Evolutionary conservation across 139 green algal genomes (phyloP), one percentile per base, ranked within the genome.

Genomic region (Chlamydomonas eustigma): DNA sequence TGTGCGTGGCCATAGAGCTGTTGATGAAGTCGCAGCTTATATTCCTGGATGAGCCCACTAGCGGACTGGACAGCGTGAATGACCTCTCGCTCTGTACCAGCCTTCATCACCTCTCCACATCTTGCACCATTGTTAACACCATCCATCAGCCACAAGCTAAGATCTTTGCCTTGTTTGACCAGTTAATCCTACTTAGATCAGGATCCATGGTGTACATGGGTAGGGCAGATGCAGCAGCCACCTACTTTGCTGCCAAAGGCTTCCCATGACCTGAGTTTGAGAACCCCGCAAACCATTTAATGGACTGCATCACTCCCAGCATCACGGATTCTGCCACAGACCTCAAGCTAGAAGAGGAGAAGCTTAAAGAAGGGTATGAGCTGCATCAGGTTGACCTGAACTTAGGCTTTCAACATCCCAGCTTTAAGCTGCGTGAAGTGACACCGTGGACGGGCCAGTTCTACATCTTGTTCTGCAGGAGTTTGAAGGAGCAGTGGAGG

Each of bases 111-210:
- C 22, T 63, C 50, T 28, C 18, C 50, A 28, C 50, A 63, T 63
- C 78, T 65, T 86, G 81, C 81, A 90, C 85, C 24, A 85, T 95
- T 30, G 74, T 93, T 4, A 84, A 77, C 81, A 94, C 90, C 37
- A 92, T 96, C 66, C 91, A 96, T 82, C 91, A 95, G 81, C 90
- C 90, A 0, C 79, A 58, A 50, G 76, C 85, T 51, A 86, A 90
- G 37, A 92, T 95, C 51, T 90, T 93, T 74, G 71, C 84, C 37
- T 77, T 89, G 2, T 92, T 94, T 66, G 79, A 94, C 77, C 78
- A 87, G 37, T 81, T 92, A 37, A 70, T 92, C 35, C 75, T 73
- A 35, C 65, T 73, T 4, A 39, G n/a, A 6, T 24, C 8, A 4
- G 65, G 65, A 33, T 30, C 5, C 65, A 73, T 73, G 34, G 75